phyloP scores from a whole-genome alignment of 2,329 filamentous ascomycete species.

The Diaporthe ilicicola region DNA sequence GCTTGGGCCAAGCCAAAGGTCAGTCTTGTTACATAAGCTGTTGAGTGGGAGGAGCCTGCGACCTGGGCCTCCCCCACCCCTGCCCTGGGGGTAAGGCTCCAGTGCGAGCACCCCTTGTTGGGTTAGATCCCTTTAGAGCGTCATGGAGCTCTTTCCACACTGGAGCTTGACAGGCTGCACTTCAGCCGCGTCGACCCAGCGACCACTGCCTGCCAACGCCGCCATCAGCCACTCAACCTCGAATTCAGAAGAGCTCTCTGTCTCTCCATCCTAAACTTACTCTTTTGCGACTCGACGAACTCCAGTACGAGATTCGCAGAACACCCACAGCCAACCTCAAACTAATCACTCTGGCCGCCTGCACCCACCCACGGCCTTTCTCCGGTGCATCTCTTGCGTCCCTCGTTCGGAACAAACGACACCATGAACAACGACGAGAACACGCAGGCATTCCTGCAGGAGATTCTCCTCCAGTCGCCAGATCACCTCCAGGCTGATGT shows the following conservation, averaged over 20 bases:
- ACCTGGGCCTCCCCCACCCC: neutral
- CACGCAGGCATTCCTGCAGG: conserved; percentile 84
- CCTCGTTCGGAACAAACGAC: conserved; percentile 29
- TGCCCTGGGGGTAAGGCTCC: neutral
- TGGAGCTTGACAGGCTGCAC: conserved; percentile 47
- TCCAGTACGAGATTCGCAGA: neutral
- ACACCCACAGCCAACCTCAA: too few relatives aligned
- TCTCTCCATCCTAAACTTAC: neutral
- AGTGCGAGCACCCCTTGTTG: neutral
- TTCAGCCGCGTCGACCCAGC: conserved; percentile 49
- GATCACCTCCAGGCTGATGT: conserved; percentile 89
- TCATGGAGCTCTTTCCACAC: conserved; percentile 28
- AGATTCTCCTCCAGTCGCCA: conserved; percentile 45
- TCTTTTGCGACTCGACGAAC: neutral
- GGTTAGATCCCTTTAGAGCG: conserved; percentile 11
- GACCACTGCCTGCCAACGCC: conserved; percentile 28
- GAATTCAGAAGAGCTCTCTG: conserved; percentile 25
- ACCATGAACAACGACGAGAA: conserved; percentile 80
- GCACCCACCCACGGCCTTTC: neutral
- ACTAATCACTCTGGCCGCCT: neutral
- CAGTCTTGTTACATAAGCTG: conserved; percentile 25
- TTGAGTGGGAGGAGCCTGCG: too few relatives aligned
- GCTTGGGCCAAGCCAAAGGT: conserved; percentile 27
- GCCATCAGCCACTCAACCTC: conserved; percentile 31
- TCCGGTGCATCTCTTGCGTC: conserved; percentile 2